phyloP scores from a whole-genome alignment of 176 grass and related monocot species.

The barley (Hordeum vulgare) region MorexV3_pseudomolecules_assembly NC_058523.1:480627659-480628158 shows the following conservation, averaged over 20 bases:
- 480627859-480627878: constrained; percentile 19
- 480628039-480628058: not conserved
- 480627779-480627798: constrained; percentile 15
- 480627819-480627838: not conserved
- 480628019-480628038: not conserved
- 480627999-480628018: not conserved
- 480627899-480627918: not conserved
- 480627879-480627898: not conserved
- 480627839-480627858: not conserved
- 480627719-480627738: not conserved
- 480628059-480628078: not conserved
- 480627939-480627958: not conserved
- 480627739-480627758: constrained; percentile 9
- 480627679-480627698: not conserved
- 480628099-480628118: not conserved
- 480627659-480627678: not conserved
- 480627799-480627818: not conserved
- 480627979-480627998: not conserved
- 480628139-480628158: not conserved
- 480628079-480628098: not conserved
- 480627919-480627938: constrained; percentile 3
- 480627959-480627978: not conserved
- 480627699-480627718: not conserved
- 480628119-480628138: not conserved
- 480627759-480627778: not conserved